Base-by-base conservation (phyloP, 2,329 filamentous ascomycete genomes). In the Colletotrichum simmondsii region DNA sequence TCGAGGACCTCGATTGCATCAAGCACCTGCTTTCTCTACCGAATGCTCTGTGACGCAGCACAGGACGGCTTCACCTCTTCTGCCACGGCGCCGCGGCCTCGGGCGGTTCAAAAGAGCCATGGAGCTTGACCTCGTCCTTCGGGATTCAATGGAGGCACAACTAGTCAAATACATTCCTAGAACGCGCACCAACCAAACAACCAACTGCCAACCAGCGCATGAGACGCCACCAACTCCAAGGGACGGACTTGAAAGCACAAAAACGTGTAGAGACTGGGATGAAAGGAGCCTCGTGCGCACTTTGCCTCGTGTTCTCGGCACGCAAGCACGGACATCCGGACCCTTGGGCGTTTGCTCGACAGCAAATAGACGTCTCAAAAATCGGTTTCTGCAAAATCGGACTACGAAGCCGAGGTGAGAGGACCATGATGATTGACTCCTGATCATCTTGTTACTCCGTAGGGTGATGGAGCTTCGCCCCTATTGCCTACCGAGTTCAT, bases 201-300 rank as follows among this genome's bases (percentile, higher is more conserved):
- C 54, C 26, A 60, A 65, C 60, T 60, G 66, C 35, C 60, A 54
- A 24, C 56, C 28, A 35, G 24, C 14, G 46, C 19, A n/a, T 49
- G 32, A 19, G 52, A 60, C 28, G 24, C 59, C 70, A 65, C 65
- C 30, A 54, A 28, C 59, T 57, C 26, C 46, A 37, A 57, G 24
- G 59, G 54, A 35, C 58, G 53, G 65, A 72, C 52, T 32, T 63
- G 58, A 68, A 24, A 70, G 56, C 32, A 65, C 59, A 65, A 61
- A 70, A 65, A 56, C 42, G 60, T 56, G 70, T 70, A 58, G 60
- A 70, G 70, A 37, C 59, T 42, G 60, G 69, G 58, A 72, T 72
- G 57, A 68, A 57, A 68, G 57, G 58, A 68, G 58, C 49, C 61
- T 42, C 54, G 49, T 65, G 37, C 52, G 46, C 35, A 58, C 35